Conservation (phyloP, 1,284 basidiomycete species). For the Moesziomyces parantarcticus region DNA sequence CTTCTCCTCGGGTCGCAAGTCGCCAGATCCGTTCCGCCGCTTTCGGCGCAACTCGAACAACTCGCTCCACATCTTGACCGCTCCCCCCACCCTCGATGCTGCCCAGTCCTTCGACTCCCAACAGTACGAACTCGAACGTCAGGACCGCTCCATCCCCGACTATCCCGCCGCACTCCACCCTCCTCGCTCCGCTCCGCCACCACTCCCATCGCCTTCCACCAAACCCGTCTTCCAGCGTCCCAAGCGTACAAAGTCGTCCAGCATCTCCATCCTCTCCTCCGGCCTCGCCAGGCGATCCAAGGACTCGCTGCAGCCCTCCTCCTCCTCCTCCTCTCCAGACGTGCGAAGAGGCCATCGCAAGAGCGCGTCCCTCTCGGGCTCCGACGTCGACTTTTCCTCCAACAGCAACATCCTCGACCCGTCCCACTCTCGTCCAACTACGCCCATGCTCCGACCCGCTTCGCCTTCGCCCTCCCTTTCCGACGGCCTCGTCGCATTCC, state of each 20-base stretch:
- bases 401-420: conserved; percentile 9
- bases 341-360: conserved; percentile 21
- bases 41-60: conserved; percentile 41
- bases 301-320: conserved; percentile 1
- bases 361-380: conserved; percentile 35
- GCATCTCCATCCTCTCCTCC: conserved; percentile 44
- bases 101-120: conserved; percentile 22
- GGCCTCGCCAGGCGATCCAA: conserved; percentile 20
- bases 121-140: conserved; percentile 3
- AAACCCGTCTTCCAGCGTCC: conserved; percentile 34
- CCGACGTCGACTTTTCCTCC: conserved; percentile 27
- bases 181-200: conserved; percentile 26
- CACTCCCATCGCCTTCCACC: conserved; percentile 29
- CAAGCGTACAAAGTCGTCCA: conserved; percentile 42
- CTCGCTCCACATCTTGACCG: conserved; percentile 29
- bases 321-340: conserved; percentile 3
- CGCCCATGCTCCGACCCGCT: conserved; percentile 19
- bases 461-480: conserved; percentile 39
- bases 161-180: conserved; percentile 14
- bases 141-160: conserved; percentile 8
- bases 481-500: conserved; percentile 5
- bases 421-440: conserved; percentile 8
- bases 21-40: conserved; percentile 47
- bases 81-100: conserved; percentile 13
- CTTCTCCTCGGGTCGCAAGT: conserved; percentile 45